Evolutionary conservation across 1,139 yeast genomes (phyloP).

Genomic region (Sugiyamaella paludigena): DNA sequence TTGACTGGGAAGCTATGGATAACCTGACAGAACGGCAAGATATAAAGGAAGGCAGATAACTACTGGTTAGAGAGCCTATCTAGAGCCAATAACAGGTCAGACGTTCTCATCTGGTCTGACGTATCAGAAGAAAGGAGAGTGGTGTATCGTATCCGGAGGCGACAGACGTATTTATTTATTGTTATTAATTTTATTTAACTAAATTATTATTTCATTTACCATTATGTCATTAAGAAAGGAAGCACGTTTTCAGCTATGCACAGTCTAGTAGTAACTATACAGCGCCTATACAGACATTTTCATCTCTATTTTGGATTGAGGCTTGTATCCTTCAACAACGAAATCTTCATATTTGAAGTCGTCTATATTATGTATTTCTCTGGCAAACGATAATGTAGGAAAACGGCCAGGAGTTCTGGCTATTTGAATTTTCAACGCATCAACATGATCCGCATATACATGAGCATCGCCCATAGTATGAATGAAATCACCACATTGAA

Average conservation of each 20-base stretch:
- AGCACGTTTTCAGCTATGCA: too few relatives aligned
- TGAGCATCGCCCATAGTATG: constrained; percentile 98
- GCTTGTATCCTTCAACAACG: constrained; percentile 72
- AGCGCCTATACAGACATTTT: constrained; percentile 56
- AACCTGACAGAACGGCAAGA: not conserved
- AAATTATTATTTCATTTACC: not conserved
- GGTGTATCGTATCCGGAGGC: not conserved
- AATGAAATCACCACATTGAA: constrained; percentile 92
- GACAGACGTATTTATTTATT: not conserved
- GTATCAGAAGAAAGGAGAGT: not conserved
- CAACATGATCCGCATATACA: constrained; percentile 88
- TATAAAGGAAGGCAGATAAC: not conserved
- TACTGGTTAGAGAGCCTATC: too few relatives aligned
- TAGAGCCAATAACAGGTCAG: too few relatives aligned
- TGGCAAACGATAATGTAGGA: constrained; percentile 71
- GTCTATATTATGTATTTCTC: constrained; percentile 70
- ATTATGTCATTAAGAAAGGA: constrained; percentile 1
- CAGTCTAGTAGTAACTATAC: too few relatives aligned
- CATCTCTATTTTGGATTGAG: constrained; percentile 85
- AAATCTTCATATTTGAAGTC: constrained; percentile 89
- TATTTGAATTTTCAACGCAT: constrained; percentile 79
- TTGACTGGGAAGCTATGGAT: constrained; percentile 5
- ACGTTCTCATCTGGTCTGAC: too few relatives aligned
- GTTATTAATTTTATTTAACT: not conserved
- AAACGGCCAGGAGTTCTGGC: constrained; percentile 70